Percentiles rank a stretch among this genome's conserved stretches.
These are phyloP conservation scores for Aspergillus saccharolyticus DNA, from an alignment of 495 filamentous ascomycete genomes.

Conservation along the genomic window DNA sequence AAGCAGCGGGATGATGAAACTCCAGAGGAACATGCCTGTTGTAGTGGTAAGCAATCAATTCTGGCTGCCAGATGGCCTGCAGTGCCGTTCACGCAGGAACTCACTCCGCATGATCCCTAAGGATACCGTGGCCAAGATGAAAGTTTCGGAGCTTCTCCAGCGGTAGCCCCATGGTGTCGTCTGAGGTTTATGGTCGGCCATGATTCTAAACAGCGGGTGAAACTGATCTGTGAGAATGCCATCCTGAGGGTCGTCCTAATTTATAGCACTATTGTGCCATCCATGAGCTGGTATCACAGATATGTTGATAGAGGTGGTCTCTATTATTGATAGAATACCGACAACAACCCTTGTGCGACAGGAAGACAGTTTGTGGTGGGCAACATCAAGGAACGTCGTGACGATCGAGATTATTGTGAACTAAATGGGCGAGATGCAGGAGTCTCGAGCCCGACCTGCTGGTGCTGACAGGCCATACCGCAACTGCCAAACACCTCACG, in stretches of 20 bases:
- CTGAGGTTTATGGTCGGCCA: neutral
- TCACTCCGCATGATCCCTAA: conserved; percentile 4
- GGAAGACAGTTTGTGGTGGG: neutral
- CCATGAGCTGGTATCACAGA: neutral
- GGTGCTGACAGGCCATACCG: neutral
- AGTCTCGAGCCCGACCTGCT: neutral
- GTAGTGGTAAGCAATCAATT: neutral
- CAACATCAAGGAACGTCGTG: neutral
- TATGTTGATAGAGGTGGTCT: neutral
- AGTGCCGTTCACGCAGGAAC: neutral
- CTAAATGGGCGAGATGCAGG: neutral
- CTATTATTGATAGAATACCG: neutral
- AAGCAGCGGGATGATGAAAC: conserved; percentile 27
- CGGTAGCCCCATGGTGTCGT: conserved; percentile 3
- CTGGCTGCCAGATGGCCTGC: neutral
- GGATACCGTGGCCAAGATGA: conserved; percentile 2
- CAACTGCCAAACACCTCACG: no score
- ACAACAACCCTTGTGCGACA: neutral
- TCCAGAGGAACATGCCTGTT: conserved; percentile 8
- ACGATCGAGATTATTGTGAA: neutral
- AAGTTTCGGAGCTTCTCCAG: conserved; percentile 5
- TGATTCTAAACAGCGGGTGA: neutral
- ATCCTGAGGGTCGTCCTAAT: neutral
- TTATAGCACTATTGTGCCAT: neutral
- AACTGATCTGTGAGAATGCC: neutral